phyloP scores from a whole-genome alignment of 1,139 yeast genomes.

The Yamadazyma jaroonii region DNA sequence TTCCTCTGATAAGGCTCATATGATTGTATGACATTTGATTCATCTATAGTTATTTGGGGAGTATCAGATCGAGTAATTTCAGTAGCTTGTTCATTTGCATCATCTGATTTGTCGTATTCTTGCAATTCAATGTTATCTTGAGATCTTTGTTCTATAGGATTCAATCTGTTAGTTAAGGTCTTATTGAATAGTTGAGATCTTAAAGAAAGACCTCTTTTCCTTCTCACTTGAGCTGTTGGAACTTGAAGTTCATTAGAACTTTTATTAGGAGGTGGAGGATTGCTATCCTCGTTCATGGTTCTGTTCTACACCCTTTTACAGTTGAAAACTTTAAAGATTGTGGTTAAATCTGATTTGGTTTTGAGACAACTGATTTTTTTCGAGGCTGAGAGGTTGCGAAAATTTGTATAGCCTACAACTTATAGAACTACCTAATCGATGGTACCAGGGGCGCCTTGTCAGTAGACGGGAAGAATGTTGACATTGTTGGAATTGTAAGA shows the following conservation, averaged over 20 bases:
- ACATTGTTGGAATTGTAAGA: too few relatives aligned
- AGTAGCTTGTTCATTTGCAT: background rate
- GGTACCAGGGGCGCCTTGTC: too few relatives aligned
- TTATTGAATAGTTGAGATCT: constrained; percentile 72
- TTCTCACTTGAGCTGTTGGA: constrained; percentile 25
- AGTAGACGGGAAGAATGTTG: too few relatives aligned
- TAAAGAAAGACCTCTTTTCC: constrained; percentile 72
- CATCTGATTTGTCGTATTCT: background rate
- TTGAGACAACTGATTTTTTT: background rate
- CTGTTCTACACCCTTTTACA: background rate
- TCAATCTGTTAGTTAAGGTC: constrained; percentile 18
- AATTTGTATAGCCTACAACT: background rate
- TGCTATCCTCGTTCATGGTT: background rate
- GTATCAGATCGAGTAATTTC: constrained; percentile 1
- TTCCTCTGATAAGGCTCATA: constrained; percentile 18
- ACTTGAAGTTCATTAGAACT: constrained; percentile 6
- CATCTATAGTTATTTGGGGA: constrained; percentile 17
- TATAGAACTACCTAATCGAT: background rate
- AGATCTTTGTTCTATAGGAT: background rate
- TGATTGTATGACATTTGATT: constrained; percentile 5
- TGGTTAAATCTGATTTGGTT: background rate
- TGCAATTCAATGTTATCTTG: constrained; percentile 1
- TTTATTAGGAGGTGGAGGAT: background rate
- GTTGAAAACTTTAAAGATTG: background rate
- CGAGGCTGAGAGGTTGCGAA: background rate